Evolutionary conservation across 768 basidiomycete genomes (phyloP).

Genomic region (Phanerodontia chrysosporium): DNA sequence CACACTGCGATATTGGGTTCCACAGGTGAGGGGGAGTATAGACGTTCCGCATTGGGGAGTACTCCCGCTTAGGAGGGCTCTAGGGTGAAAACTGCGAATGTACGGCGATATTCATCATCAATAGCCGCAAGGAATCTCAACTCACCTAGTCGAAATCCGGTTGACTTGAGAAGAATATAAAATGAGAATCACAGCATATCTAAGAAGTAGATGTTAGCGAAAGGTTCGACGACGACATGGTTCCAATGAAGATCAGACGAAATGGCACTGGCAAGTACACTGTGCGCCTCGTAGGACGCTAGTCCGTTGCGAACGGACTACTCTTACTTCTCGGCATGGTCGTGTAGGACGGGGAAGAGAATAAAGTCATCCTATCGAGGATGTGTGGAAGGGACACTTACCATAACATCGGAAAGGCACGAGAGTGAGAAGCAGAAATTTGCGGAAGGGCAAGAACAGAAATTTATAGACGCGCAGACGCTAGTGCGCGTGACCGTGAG

Average conservation of each 20-base stretch:
- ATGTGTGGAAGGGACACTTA: neutral
- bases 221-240: neutral
- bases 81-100: slow-evolving; percentile 90
- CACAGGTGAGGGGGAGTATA: slow-evolving; percentile 65
- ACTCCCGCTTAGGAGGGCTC: slow-evolving; percentile 54
- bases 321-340: slow-evolving; percentile 83
- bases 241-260: slow-evolving; percentile 51
- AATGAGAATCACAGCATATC: slow-evolving; percentile 1
- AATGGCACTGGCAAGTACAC: slow-evolving; percentile 90
- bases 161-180: neutral
- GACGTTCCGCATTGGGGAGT: slow-evolving; percentile 73
- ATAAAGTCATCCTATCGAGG: slow-evolving; percentile 59
- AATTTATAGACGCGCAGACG: slow-evolving; percentile 13
- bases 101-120: slow-evolving; percentile 48
- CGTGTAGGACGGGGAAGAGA: slow-evolving; percentile 92
- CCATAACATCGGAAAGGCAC: neutral
- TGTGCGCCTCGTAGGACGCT: slow-evolving; percentile 55
- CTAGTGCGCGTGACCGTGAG: neutral
- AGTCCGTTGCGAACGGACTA: slow-evolving; percentile 74
- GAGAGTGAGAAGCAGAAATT: neutral
- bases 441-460: neutral
- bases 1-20: slow-evolving; percentile 61
- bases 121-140: slow-evolving; percentile 1
- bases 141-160: neutral
- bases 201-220: slow-evolving; percentile 1